Evolutionary conservation across 2,329 filamentous ascomycete genomes (phyloP).

Genomic region (Helotiales sp.): DNA sequence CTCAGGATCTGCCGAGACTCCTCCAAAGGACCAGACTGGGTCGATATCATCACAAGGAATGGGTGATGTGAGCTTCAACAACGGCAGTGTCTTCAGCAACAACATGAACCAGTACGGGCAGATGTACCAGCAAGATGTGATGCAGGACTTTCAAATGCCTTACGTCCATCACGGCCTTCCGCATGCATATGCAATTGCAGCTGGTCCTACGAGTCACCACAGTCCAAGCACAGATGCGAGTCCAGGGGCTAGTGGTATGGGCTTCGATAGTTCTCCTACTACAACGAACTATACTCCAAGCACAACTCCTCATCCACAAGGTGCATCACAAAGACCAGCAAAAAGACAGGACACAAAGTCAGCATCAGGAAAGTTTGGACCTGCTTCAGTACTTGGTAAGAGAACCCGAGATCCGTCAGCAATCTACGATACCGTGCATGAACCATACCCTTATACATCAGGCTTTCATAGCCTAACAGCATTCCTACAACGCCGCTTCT

Average conservation of each 20-base stretch:
- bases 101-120: slow-evolving; percentile 46
- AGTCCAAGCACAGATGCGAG: slow-evolving; percentile 66
- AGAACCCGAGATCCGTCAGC: slow-evolving; percentile 72
- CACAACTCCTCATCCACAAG: slow-evolving; percentile 22
- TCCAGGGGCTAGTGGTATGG: slow-evolving; percentile 53
- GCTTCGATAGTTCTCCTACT: slow-evolving; percentile 57
- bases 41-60: slow-evolving; percentile 51
- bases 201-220: slow-evolving; percentile 60
- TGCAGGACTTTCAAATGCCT: slow-evolving; percentile 51
- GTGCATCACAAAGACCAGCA: slow-evolving; percentile 27
- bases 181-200: slow-evolving; percentile 65
- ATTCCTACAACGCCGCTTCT: slow-evolving; percentile 76
- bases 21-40: slow-evolving; percentile 59
- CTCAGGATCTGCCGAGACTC: slow-evolving; percentile 80
- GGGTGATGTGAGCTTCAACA: slow-evolving; percentile 31
- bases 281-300: slow-evolving; percentile 33
- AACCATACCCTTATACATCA: slow-evolving; percentile 87
- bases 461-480: slow-evolving; percentile 88
- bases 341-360: slow-evolving; percentile 30
- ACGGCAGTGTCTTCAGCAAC: slow-evolving; percentile 29
- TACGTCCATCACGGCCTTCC: slow-evolving; percentile 58
- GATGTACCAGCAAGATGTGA: slow-evolving; percentile 47
- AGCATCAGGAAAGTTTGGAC: slow-evolving; percentile 29
- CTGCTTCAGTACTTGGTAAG: slow-evolving; percentile 42
- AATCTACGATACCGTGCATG: slow-evolving; percentile 86